A percentile compares a stretch with the other conserved stretches of the same genome.
phyloP scores from a whole-genome alignment of 2,329 filamentous ascomycete species.

The Metarhizium guizhouense region DNA sequence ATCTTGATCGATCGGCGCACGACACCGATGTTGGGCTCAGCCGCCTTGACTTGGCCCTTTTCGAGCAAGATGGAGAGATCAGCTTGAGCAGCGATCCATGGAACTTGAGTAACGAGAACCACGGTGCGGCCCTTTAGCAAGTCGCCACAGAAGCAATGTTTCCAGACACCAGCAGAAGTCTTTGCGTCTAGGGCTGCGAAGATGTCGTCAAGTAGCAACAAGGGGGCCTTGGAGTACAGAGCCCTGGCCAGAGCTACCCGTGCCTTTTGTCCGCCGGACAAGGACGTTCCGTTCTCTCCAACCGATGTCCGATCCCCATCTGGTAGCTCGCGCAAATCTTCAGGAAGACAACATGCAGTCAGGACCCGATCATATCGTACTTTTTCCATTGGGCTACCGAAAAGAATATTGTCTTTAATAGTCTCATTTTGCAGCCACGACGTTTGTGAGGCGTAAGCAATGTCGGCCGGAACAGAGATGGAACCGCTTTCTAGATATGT shows the following conservation, averaged over 20 bases:
- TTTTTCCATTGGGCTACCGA: slow-evolving; percentile 41
- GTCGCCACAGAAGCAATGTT: slow-evolving; percentile 47
- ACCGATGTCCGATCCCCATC: slow-evolving; percentile 42
- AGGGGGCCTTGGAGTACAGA: slow-evolving; percentile 45
- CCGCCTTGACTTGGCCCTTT: slow-evolving; percentile 30
- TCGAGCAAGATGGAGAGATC: slow-evolving; percentile 38
- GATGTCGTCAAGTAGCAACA: slow-evolving; percentile 49
- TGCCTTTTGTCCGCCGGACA: slow-evolving; percentile 49
- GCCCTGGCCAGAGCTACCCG: slow-evolving; percentile 47
- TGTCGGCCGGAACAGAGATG: slow-evolving; percentile 39
- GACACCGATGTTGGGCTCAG: slow-evolving; percentile 36
- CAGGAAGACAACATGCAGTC: slow-evolving; percentile 43
- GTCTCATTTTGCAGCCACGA: slow-evolving; percentile 50
- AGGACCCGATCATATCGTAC: slow-evolving; percentile 46
- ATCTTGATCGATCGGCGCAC: slow-evolving; percentile 35
- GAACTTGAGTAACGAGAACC: slow-evolving; percentile 48
- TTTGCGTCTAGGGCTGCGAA: slow-evolving; percentile 52
- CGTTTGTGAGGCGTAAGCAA: slow-evolving; percentile 49
- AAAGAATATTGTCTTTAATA: slow-evolving; percentile 45
- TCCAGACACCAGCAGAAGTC: slow-evolving; percentile 46
- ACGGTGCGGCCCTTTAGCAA: slow-evolving; percentile 44
- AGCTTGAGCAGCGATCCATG: slow-evolving; percentile 42
- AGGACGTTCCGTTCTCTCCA: slow-evolving; percentile 44
- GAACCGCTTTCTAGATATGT: slow-evolving; percentile 38
- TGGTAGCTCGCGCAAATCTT: slow-evolving; percentile 42